Conservation (phyloP, 2,329 filamentous ascomycete genomes). For the Capronia coronata region DNA sequence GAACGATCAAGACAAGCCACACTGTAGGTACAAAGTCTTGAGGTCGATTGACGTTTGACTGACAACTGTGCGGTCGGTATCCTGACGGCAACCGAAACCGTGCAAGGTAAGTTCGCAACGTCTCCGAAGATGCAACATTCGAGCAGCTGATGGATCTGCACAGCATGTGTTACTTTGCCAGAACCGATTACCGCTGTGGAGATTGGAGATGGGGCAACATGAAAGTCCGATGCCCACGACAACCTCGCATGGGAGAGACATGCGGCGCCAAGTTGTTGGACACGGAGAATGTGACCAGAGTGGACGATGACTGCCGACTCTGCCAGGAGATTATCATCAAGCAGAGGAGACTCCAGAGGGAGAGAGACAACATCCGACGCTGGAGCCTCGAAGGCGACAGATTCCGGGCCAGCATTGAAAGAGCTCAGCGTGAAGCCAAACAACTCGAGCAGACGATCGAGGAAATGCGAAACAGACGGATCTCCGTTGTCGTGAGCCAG, state of each 20-base stretch:
- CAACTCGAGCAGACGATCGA: constrained; percentile 18
- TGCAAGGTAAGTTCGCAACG: neutral
- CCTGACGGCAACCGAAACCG: neutral
- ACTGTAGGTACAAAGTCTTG: neutral
- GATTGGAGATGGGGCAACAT: constrained; percentile 30
- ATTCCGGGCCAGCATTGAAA: constrained; percentile 25
- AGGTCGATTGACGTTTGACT: neutral
- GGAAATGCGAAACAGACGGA: constrained; percentile 17
- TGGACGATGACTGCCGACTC: constrained; percentile 19
- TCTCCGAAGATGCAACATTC: neutral
- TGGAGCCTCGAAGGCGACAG: constrained; percentile 23
- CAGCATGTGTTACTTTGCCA: constrained; percentile 28
- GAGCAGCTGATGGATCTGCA: neutral
- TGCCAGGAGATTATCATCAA: constrained; percentile 27
- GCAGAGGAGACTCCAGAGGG: constrained; percentile 18
- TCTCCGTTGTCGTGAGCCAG: constrained; percentile 6
- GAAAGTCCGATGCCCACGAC: constrained; percentile 26
- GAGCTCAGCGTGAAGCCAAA: constrained; percentile 16
- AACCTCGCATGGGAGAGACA: constrained; percentile 28
- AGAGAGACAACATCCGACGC: constrained; percentile 22
- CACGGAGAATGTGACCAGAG: constrained; percentile 16
- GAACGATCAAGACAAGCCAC: neutral
- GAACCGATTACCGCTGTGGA: constrained; percentile 22
- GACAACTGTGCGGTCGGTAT: neutral
- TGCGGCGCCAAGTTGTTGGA: constrained; percentile 24